phyloP scores from a whole-genome alignment of 2,329 filamentous ascomycete species.

The Pestalotiopsis fici region DNA sequence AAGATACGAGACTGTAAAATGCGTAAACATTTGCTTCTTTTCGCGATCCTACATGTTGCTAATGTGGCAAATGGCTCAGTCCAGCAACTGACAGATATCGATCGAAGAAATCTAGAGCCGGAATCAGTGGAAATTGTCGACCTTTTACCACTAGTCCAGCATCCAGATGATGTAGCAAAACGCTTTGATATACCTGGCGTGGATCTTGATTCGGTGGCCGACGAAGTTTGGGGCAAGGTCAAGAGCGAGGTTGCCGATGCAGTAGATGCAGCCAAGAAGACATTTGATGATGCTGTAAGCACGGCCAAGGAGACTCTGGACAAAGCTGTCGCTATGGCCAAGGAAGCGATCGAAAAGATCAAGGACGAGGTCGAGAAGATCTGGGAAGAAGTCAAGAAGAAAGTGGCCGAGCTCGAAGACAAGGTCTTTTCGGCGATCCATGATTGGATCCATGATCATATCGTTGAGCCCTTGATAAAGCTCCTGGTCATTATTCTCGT shows the following conservation, averaged over 20 bases:
- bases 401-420: slow-evolving; percentile 1
- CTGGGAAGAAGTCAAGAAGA: not conserved
- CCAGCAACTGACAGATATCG: not conserved
- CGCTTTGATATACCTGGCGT: not conserved
- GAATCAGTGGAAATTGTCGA: not conserved
- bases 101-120: not conserved
- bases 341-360: not conserved
- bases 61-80: not conserved
- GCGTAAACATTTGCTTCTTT: not conserved
- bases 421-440: not conserved
- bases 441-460: not conserved
- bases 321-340: not conserved
- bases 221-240: not conserved
- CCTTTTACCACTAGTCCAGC: not conserved
- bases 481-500: not conserved
- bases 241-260: not conserved
- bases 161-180: not conserved
- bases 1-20: not conserved
- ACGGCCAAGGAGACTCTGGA: not conserved
- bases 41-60: not conserved
- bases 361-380: slow-evolving; percentile 2
- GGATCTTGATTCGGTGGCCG: not conserved
- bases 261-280: not conserved
- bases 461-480: not conserved
- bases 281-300: not conserved